Percentiles rank a stretch among this genome's conserved stretches.
phyloP scores from a whole-genome alignment of 2,329 filamentous ascomycete species.

The Lachnum nothofagi region DNA sequence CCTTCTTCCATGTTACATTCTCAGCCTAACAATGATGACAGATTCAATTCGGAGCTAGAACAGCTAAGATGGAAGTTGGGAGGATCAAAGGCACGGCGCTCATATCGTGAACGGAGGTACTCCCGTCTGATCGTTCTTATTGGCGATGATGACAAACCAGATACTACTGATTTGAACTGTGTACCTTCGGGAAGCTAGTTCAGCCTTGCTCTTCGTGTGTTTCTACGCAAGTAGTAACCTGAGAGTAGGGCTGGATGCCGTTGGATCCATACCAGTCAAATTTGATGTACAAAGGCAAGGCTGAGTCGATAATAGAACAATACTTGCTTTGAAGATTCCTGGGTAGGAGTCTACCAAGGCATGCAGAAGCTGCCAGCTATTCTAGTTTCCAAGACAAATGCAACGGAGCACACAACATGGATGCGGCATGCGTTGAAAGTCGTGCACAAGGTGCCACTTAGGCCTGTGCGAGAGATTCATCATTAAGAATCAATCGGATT shows the following conservation, averaged over 20 bases:
- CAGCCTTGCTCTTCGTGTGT: constrained; percentile 39
- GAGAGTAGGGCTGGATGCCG: constrained; percentile 24
- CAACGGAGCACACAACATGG: constrained; percentile 57
- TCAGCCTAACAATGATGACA: constrained; percentile 32
- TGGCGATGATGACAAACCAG: constrained; percentile 64
- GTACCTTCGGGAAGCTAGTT: constrained; percentile 26
- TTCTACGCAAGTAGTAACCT: constrained; percentile 40
- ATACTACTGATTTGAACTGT: constrained; percentile 63
- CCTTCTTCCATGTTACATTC: background rate
- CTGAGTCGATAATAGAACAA: constrained; percentile 44
- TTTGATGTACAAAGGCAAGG: constrained; percentile 54
- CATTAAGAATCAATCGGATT: constrained; percentile 51
- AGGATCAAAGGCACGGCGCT: constrained; percentile 64
- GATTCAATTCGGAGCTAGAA: constrained; percentile 79
- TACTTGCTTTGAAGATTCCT: background rate
- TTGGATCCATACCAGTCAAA: constrained; percentile 21
- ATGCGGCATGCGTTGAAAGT: constrained; percentile 53
- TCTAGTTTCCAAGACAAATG: constrained; percentile 37
- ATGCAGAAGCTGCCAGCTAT: background rate
- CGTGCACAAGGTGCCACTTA: constrained; percentile 48
- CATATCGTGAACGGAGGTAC: constrained; percentile 38
- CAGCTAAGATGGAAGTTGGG: constrained; percentile 74
- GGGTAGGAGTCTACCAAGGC: background rate
- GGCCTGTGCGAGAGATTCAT: constrained; percentile 51
- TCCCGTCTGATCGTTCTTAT: constrained; percentile 9